A percentile compares a stretch with the other conserved stretches of the same genome.
Conservation (phyloP, 2,329 filamentous ascomycete species). For the Penicillium sp. region DNA sequence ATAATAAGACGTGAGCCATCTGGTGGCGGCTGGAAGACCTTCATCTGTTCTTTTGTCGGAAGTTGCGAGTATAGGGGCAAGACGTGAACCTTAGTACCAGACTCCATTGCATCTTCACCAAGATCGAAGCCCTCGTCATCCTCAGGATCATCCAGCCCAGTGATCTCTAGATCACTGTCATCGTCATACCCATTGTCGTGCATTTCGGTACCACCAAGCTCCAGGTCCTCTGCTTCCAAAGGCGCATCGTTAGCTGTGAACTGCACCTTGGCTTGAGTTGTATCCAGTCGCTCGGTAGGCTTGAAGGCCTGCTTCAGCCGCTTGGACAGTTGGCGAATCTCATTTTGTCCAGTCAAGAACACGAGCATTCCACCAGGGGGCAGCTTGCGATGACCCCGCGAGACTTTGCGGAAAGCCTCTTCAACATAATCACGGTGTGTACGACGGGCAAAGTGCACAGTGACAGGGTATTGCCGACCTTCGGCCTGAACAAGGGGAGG, state of each 20-base stretch:
- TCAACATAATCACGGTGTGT: slow-evolving; percentile 88
- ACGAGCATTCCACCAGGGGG: slow-evolving; percentile 89
- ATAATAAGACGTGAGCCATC: slow-evolving; percentile 83
- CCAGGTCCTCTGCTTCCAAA: slow-evolving; percentile 82
- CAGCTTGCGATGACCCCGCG: slow-evolving; percentile 82
- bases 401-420: slow-evolving; percentile 84
- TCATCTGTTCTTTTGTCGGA: slow-evolving; percentile 85
- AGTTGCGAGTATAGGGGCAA: slow-evolving; percentile 93
- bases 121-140: slow-evolving; percentile 70
- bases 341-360: slow-evolving; percentile 90
- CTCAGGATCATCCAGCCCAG: slow-evolving; percentile 59
- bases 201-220: slow-evolving; percentile 64
- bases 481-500: slow-evolving; percentile 88
- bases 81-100: slow-evolving; percentile 74
- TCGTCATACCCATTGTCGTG: slow-evolving; percentile 52
- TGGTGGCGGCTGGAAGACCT: slow-evolving; percentile 82
- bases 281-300: slow-evolving; percentile 51
- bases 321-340: slow-evolving; percentile 83
- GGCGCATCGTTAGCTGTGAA: slow-evolving; percentile 76
- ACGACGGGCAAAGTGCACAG: slow-evolving; percentile 79
- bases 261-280: slow-evolving; percentile 66
- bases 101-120: slow-evolving; percentile 57
- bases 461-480: slow-evolving; percentile 88
- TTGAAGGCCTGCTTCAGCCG: slow-evolving; percentile 69
- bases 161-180: slow-evolving; percentile 61